A percentile compares a stretch with the other conserved stretches of the same genome.
Conservation (phyloP, 164 flowering plant species). For the Chloranthus sessilifolius region DNA sequence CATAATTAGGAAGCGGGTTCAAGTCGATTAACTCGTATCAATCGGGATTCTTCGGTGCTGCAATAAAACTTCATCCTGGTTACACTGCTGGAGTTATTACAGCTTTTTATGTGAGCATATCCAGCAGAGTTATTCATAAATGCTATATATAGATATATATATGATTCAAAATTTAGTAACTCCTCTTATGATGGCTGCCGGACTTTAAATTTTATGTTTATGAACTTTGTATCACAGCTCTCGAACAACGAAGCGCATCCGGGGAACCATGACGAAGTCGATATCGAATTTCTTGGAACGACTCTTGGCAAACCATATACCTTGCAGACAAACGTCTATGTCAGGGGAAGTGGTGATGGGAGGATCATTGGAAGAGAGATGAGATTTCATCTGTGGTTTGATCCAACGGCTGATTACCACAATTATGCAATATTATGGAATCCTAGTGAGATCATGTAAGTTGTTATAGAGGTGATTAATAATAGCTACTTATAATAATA, state of each 20-base stretch:
- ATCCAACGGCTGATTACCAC: conserved; percentile 51
- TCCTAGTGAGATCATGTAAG: conserved; percentile 58
- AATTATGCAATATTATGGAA: conserved; percentile 67
- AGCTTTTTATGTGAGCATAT: conserved; percentile 69
- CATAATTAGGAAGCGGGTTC: conserved; percentile 63
- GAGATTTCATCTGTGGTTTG: conserved; percentile 73
- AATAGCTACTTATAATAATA: too few relatives aligned
- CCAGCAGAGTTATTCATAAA: too few relatives aligned
- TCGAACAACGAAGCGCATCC: conserved; percentile 66
- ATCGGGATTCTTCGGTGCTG: conserved; percentile 76
- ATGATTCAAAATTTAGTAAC: not conserved
- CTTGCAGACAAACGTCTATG: conserved; percentile 63
- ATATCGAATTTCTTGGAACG: conserved; percentile 18
- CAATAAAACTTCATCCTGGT: conserved; percentile 69
- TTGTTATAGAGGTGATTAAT: too few relatives aligned
- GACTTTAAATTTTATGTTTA: conserved; percentile 16
- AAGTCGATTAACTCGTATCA: conserved; percentile 61
- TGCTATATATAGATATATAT: conserved; percentile 3
- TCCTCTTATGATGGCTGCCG: too few relatives aligned
- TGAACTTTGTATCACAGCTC: too few relatives aligned
- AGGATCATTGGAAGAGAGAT: conserved; percentile 61
- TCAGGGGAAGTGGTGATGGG: conserved; percentile 69
- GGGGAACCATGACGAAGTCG: conserved; percentile 69
- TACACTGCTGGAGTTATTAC: conserved; percentile 90
- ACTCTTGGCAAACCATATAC: conserved; percentile 68